A percentile compares a stretch with the other conserved stretches of the same genome.
phyloP scores from a whole-genome alignment of 306 rosid species.

The Fragaria vesca region DNA sequence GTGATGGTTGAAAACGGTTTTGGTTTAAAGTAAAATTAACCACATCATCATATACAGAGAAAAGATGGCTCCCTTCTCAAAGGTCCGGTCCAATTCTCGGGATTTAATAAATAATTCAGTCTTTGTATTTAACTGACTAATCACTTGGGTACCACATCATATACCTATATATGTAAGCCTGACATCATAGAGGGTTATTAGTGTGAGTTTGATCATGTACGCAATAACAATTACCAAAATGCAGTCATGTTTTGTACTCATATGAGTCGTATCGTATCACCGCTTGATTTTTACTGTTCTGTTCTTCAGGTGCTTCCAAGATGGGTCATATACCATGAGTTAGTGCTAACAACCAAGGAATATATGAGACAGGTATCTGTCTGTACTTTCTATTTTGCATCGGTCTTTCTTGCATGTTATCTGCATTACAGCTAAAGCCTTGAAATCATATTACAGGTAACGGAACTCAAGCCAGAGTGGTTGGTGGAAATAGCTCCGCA shows the following conservation, averaged over 20 bases:
- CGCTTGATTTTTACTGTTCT: not conserved
- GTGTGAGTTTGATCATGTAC: not conserved
- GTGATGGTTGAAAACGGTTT: not conserved
- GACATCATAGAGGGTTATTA: not conserved
- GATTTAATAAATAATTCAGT: not conserved
- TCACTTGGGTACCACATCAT: not conserved
- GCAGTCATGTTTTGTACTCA: not conserved
- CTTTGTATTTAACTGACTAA: not conserved
- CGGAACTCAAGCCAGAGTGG: conserved; percentile 90
- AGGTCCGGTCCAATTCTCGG: not conserved
- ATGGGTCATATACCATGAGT: conserved; percentile 90
- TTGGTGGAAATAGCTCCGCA: conserved; percentile 95
- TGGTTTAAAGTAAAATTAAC: not conserved
- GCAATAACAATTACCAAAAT: not conserved
- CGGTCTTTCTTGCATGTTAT: not conserved
- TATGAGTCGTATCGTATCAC: not conserved
- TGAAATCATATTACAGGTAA: conserved; percentile 51
- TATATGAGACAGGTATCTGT: conserved; percentile 86
- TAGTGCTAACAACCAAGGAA: conserved; percentile 91
- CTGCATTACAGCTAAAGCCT: conserved; percentile 21
- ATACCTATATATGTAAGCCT: not conserved
- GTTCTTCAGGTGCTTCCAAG: conserved; percentile 70
- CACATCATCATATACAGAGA: not conserved
- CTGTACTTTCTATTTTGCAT: not conserved
- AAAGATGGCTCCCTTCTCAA: not conserved